These are phyloP conservation scores for Lasiodiplodia hormozganensis DNA, from an alignment of 2,329 filamentous ascomycete species.

Conservation along the genomic window DNA sequence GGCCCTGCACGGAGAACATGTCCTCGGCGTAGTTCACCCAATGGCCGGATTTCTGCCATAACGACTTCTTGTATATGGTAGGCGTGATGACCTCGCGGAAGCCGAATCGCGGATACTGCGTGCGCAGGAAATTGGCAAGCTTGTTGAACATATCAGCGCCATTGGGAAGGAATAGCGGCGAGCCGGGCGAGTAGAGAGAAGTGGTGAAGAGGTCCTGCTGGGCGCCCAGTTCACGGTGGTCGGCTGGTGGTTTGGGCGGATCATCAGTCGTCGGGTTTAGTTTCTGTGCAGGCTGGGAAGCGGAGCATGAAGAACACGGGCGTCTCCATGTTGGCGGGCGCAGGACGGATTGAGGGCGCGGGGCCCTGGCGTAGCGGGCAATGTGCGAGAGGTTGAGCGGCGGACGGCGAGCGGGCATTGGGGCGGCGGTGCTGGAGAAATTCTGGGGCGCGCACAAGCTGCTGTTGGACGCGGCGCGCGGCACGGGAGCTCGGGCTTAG, in stretches of 20 bases:
- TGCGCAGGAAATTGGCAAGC: conserved; percentile 79
- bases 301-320: conserved; percentile 44
- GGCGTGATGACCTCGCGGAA: conserved; percentile 90
- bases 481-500: conserved; percentile 13
- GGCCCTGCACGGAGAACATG: conserved; percentile 80
- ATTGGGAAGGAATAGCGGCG: conserved; percentile 82
- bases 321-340: conserved; percentile 29
- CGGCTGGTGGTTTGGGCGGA: conserved; percentile 49
- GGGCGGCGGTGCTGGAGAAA: conserved; percentile 31
- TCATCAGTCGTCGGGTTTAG: conserved; percentile 31
- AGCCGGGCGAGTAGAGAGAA: conserved; percentile 81
- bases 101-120: conserved; percentile 83
- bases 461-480: neutral
- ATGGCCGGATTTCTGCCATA: conserved; percentile 87
- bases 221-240: conserved; percentile 59
- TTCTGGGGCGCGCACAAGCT: neutral
- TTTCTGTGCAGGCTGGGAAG: conserved; percentile 34
- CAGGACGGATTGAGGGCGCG: conserved; percentile 1
- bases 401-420: conserved; percentile 43
- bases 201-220: conserved; percentile 79
- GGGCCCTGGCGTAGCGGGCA: conserved; percentile 17
- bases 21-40: conserved; percentile 90
- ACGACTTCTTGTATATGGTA: conserved; percentile 85
- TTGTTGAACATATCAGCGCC: conserved; percentile 85
- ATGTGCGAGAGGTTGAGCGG: conserved; percentile 32